A percentile compares a stretch with the other conserved stretches of the same genome.
Evolutionary conservation across 2,329 filamentous ascomycete species (phyloP).

Genomic region (Monilinia fructigena): DNA sequence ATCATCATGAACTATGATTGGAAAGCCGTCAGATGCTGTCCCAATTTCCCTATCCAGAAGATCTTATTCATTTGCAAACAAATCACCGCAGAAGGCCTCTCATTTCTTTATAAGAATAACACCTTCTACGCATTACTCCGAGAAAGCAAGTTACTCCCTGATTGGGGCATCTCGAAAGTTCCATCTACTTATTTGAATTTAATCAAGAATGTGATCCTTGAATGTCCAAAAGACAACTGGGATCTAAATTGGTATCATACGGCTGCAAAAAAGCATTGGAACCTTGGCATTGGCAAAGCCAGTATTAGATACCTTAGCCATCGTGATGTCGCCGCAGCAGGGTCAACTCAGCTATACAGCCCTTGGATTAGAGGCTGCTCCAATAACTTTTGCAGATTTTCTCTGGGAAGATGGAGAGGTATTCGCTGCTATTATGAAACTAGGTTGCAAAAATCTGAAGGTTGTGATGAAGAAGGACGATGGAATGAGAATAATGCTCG

Average conservation of each 20-base stretch:
- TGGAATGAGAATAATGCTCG: slow-evolving; percentile 4
- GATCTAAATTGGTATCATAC: slow-evolving; percentile 29
- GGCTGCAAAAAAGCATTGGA: slow-evolving; percentile 25
- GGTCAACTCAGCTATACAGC: slow-evolving; percentile 26
- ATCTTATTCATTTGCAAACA: slow-evolving; percentile 33
- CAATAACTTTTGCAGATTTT: slow-evolving; percentile 34
- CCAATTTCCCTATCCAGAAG: slow-evolving; percentile 17
- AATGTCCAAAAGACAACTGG: slow-evolving; percentile 29
- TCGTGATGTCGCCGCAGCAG: slow-evolving; percentile 28
- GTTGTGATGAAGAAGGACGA: slow-evolving; percentile 32
- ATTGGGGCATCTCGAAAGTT: slow-evolving; percentile 20
- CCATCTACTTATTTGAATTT: slow-evolving; percentile 21
- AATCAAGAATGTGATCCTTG: slow-evolving; percentile 32
- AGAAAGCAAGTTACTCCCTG: neutral
- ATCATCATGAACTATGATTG: slow-evolving; percentile 35
- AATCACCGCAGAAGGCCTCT: slow-evolving; percentile 29
- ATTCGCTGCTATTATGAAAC: slow-evolving; percentile 28
- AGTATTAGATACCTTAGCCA: slow-evolving; percentile 30
- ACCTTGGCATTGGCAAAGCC: slow-evolving; percentile 27
- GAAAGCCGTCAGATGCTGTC: slow-evolving; percentile 28
- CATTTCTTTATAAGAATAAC: slow-evolving; percentile 35
- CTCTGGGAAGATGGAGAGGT: slow-evolving; percentile 28
- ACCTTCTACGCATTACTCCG: slow-evolving; percentile 33
- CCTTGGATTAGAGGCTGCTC: slow-evolving; percentile 25
- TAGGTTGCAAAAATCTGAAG: slow-evolving; percentile 32